Percentiles rank a stretch among this genome's conserved stretches.
phyloP scores from a whole-genome alignment of 2,329 filamentous ascomycete genomes.

The Epichloe coenophiala region DNA sequence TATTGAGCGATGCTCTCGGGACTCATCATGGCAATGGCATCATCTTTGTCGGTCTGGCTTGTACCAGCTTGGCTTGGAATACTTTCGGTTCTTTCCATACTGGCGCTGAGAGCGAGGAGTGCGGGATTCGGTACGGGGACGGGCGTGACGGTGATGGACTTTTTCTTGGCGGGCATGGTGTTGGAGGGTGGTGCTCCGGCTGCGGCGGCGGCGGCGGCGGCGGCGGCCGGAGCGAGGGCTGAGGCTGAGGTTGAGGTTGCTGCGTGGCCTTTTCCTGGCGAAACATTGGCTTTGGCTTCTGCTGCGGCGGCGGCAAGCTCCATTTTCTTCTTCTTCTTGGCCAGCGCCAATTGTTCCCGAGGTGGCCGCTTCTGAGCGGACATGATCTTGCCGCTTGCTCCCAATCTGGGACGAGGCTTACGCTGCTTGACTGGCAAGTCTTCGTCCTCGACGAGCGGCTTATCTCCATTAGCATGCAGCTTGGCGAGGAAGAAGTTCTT shows the following conservation, averaged over 20 bases:
- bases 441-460: conserved; percentile 83
- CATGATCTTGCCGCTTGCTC: conserved; percentile 71
- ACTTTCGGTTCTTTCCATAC: conserved; percentile 46
- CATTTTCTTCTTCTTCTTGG: conserved; percentile 78
- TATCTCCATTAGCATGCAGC: conserved; percentile 66
- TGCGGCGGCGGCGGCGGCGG: not conserved
- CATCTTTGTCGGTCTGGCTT: conserved; percentile 55
- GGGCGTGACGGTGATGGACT: conserved; percentile 24
- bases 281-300: conserved; percentile 28
- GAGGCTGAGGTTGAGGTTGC: conserved; percentile 10
- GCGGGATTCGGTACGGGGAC: conserved; percentile 25
- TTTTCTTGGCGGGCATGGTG: conserved; percentile 40
- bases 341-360: conserved; percentile 68
- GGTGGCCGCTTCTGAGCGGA: conserved; percentile 71
- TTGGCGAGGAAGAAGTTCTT: conserved; percentile 87
- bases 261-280: conserved; percentile 18
- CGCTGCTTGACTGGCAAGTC: conserved; percentile 88
- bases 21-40: conserved; percentile 66
- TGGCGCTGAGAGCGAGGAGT: conserved; percentile 26
- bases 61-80: conserved; percentile 43
- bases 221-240: not conserved
- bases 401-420: conserved; percentile 51
- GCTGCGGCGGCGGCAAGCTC: conserved; percentile 40
- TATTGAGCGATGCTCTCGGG: conserved; percentile 57
- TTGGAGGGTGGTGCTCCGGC: conserved; percentile 18